Percentiles rank a stretch among this genome's conserved stretches.
Conservation (phyloP, 208 protist species). For the Leishmania arabica region DNA sequence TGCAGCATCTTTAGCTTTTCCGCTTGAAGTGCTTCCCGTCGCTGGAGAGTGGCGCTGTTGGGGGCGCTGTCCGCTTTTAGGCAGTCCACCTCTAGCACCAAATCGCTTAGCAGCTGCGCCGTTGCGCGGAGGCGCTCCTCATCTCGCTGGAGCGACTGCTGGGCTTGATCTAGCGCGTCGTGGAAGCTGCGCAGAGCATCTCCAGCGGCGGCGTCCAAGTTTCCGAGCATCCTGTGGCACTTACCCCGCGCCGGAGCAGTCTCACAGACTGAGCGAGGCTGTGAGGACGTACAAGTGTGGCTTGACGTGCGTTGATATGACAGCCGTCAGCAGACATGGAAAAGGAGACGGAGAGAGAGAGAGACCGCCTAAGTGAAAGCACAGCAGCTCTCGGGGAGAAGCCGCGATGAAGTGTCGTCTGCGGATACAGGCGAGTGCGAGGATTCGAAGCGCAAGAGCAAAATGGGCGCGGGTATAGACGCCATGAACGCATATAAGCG, state of each 20-base stretch:
- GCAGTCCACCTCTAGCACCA: constrained; percentile 15
- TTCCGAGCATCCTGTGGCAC: constrained; percentile 31
- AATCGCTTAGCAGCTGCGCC: constrained; percentile 13
- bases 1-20: constrained; percentile 41
- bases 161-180: constrained; percentile 38
- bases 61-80: constrained; percentile 18
- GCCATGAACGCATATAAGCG: neutral
- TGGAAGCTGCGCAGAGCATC: constrained; percentile 49
- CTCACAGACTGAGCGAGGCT: neutral
- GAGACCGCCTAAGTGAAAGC: neutral
- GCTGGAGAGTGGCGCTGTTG: constrained; percentile 27
- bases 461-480: neutral
- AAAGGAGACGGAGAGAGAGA: neutral
- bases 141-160: constrained; percentile 44
- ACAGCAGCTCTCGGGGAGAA: neutral
- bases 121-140: constrained; percentile 27
- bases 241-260: neutral
- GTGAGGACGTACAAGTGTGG: neutral
- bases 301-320: neutral
- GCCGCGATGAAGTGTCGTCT: neutral
- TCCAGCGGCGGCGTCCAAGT: constrained; percentile 34
- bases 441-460: neutral
- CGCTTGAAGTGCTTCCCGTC: constrained; percentile 36
- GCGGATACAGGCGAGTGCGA: neutral
- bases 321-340: neutral